Evolutionary conservation across 768 basidiomycete species (phyloP), one percentile per base, ranked within the genome.

Genomic region (Suillus clintonianus): DNA sequence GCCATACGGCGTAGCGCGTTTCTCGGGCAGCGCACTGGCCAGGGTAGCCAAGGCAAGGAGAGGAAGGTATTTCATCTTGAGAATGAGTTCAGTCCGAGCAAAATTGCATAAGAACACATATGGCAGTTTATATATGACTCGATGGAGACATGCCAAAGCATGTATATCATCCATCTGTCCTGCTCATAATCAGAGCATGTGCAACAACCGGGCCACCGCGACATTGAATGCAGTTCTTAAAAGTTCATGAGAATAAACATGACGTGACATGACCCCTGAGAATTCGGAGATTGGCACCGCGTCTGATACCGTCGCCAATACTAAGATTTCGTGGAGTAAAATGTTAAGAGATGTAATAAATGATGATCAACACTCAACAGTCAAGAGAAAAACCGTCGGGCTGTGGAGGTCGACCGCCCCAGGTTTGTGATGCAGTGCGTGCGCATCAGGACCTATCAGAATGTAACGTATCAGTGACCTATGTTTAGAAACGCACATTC

Each of bases 1-100:
- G 19, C 86, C 86, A 60, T 77, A 68, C 43, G 81, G 83, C 10
- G 71, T 50, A 7, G 81, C 77, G 14, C 80, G 81, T 62, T 71
- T 69, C 51, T 63, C 45, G 8, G 66, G 66, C 14, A 58, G 65
- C 14, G 69, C 72, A 24, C 51, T 67, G 8, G 61, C 61, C 15
- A 73, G 59, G 1, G 68, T 39, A 62, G 63, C 60, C 17, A 73
- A 50, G 32, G 63, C 61, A 24, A 74, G 64, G 34, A 59, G 43
- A 30, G 63, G 45, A 30, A 72, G 54, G 53, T 27, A 65, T 37
- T 70, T 75, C 74, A 74, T 75, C 7, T 0, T 36, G 41, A 41
- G 22, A 13, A 48, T 48, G 47, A 48, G 47, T 27, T 48, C 24
- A 15, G 47, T 34, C 42, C 1, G 36, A 37, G n/a, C 36, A 42